Evolutionary conservation across 106 monocot genomes (phyloP).

Genomic region (Cymbidium sinense): DNA sequence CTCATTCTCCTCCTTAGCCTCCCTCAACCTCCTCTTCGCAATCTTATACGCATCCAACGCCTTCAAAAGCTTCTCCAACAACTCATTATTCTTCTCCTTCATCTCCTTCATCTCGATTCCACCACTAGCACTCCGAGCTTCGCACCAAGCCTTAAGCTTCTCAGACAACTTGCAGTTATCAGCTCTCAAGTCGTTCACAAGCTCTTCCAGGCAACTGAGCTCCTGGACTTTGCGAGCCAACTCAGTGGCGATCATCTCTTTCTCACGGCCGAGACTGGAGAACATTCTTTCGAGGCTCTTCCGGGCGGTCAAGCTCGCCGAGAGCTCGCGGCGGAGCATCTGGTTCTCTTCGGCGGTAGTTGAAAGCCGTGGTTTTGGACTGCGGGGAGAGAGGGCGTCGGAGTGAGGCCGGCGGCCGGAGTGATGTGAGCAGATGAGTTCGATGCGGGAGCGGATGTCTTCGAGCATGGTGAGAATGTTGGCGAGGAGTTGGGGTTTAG

Average conservation of each 20-base stretch:
- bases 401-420: too few relatives aligned
- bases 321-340: conserved; percentile 37
- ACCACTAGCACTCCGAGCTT: background rate
- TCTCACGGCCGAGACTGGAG: conserved; percentile 43
- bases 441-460: too few relatives aligned
- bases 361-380: background rate
- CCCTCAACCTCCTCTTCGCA: conserved; percentile 42
- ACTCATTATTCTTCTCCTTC: conserved; percentile 31
- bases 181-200: conserved; percentile 25
- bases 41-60: conserved; percentile 35
- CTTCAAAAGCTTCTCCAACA: conserved; percentile 47
- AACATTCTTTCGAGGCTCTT: conserved; percentile 64
- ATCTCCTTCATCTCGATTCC: conserved; percentile 10
- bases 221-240: conserved; percentile 33
- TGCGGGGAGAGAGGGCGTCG: background rate
- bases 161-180: conserved; percentile 45
- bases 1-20: conserved; percentile 33
- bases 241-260: conserved; percentile 48
- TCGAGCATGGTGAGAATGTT: conserved; percentile 39
- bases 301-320: conserved; percentile 27
- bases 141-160: conserved; percentile 27
- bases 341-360: conserved; percentile 28
- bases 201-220: conserved; percentile 32
- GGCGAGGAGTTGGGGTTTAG: conserved; percentile 16
- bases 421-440: too few relatives aligned